These are phyloP conservation scores for Solanum clarkiae DNA, from an alignment of 257 asterid species.

Conservation along the genomic window DNA sequence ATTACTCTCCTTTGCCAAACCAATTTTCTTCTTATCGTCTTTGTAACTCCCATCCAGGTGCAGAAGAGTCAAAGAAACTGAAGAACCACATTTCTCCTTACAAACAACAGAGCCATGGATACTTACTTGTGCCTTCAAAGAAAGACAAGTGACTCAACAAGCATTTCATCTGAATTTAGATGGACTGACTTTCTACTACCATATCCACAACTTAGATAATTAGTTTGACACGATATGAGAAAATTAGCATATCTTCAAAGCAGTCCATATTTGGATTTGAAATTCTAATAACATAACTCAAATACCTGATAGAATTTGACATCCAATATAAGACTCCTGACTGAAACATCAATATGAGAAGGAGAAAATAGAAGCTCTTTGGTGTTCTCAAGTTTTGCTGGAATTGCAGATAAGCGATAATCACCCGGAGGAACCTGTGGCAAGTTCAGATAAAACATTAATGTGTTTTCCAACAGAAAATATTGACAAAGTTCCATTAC, in stretches of 20 bases:
- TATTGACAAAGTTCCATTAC: background rate
- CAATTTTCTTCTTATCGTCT: slow-evolving; percentile 32
- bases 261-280: background rate
- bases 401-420: slow-evolving; percentile 82
- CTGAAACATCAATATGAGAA: slow-evolving; percentile 47
- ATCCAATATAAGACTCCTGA: slow-evolving; percentile 51
- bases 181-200: background rate
- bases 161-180: background rate
- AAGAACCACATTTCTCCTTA: slow-evolving; percentile 73
- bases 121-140: slow-evolving; percentile 70
- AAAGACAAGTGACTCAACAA: background rate
- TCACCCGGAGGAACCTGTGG: slow-evolving; percentile 87
- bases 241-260: background rate
- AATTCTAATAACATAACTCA: background rate
- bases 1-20: slow-evolving; percentile 48
- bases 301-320: slow-evolving; percentile 72
- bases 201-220: background rate
- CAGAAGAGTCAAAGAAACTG: slow-evolving; percentile 58
- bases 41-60: slow-evolving; percentile 43
- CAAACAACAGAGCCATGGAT: slow-evolving; percentile 73
- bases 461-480: background rate
- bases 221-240: background rate
- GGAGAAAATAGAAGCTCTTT: slow-evolving; percentile 84
- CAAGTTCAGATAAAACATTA: slow-evolving; percentile 7
- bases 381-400: slow-evolving; percentile 68